Percentiles rank a stretch among this genome's conserved stretches.
phyloP scores from a whole-genome alignment of 257 asterid species.

The Solanum paucissectum region DNA sequence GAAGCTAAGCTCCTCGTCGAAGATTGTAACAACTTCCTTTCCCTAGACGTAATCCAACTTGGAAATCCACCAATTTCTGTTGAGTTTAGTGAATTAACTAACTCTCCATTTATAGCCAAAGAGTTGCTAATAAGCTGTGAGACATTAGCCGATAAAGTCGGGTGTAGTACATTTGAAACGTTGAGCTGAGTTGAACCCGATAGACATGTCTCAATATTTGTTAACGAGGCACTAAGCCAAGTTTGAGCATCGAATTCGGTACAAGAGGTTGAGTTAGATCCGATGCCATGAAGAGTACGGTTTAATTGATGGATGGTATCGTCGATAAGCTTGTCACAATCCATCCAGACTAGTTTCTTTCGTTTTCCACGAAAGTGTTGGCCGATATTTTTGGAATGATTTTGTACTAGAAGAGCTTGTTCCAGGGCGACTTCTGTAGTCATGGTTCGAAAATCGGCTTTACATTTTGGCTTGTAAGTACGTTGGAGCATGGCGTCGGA shows the following conservation, averaged over 20 bases:
- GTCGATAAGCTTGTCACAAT: slow-evolving; percentile 42
- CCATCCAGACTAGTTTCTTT: slow-evolving; percentile 19
- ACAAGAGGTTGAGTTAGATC: slow-evolving; percentile 10
- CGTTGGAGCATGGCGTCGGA: not conserved
- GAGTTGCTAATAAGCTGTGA: slow-evolving; percentile 53
- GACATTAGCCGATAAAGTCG: slow-evolving; percentile 27
- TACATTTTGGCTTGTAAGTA: slow-evolving; percentile 17
- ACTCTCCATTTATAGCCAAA: slow-evolving; percentile 38
- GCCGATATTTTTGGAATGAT: slow-evolving; percentile 13
- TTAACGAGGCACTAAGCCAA: slow-evolving; percentile 72
- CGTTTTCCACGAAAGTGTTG: slow-evolving; percentile 12
- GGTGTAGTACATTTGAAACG: slow-evolving; percentile 32
- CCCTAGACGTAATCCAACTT: slow-evolving; percentile 26
- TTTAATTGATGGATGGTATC: slow-evolving; percentile 40
- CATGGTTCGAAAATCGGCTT: slow-evolving; percentile 34
- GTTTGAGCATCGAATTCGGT: slow-evolving; percentile 46
- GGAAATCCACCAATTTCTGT: slow-evolving; percentile 20
- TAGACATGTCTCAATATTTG: slow-evolving; percentile 43
- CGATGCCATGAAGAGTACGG: slow-evolving; percentile 20
- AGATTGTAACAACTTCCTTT: slow-evolving; percentile 37
- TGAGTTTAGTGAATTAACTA: not conserved
- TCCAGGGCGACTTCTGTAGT: slow-evolving; percentile 43
- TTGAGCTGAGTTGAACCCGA: slow-evolving; percentile 41
- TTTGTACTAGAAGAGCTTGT: slow-evolving; percentile 22
- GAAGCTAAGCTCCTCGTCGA: slow-evolving; percentile 3